These are phyloP conservation scores for Pleurotus sapidus DNA, from an alignment of 768 basidiomycete genomes.

Conservation along the genomic window DNA sequence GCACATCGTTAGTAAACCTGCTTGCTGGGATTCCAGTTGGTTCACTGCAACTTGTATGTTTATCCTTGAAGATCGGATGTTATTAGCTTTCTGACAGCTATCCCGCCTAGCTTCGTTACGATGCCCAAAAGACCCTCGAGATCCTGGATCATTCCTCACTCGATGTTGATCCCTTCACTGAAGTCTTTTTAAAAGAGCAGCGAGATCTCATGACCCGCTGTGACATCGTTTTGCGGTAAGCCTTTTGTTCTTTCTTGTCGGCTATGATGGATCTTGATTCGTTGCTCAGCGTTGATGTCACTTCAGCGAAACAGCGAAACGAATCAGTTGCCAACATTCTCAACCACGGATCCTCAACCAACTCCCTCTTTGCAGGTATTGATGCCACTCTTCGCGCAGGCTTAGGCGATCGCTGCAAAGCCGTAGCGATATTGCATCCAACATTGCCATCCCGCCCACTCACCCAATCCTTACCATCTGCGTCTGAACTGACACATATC, in stretches of 20 bases:
- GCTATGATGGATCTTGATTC: neutral
- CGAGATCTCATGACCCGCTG: constrained; percentile 65
- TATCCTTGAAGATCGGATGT: constrained; percentile 27
- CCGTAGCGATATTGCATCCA: constrained; percentile 58
- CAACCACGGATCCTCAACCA: constrained; percentile 60
- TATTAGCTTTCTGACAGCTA: neutral
- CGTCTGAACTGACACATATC: constrained; percentile 42
- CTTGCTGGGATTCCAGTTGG: constrained; percentile 71
- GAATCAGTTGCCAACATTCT: constrained; percentile 42
- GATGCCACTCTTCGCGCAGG: constrained; percentile 54
- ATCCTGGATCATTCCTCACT: constrained; percentile 46
- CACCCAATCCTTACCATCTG: constrained; percentile 54
- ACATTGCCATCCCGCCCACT: constrained; percentile 41
- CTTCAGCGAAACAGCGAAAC: constrained; percentile 40
- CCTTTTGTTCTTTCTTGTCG: constrained; percentile 6
- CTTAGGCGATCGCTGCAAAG: constrained; percentile 69
- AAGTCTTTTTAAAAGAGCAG: constrained; percentile 72
- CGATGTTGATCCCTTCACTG: constrained; percentile 60
- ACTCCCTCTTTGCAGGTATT: constrained; percentile 53
- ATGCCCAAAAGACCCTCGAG: constrained; percentile 74
- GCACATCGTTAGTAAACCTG: constrained; percentile 73
- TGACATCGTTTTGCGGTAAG: constrained; percentile 68
- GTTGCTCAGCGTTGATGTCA: constrained; percentile 50
- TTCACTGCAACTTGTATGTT: constrained; percentile 63
- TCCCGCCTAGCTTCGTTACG: constrained; percentile 58